Percentiles rank a stretch among this genome's conserved stretches.
phyloP scores from a whole-genome alignment of 306 rosid genomes.

The Parietaria judaica region DNA sequence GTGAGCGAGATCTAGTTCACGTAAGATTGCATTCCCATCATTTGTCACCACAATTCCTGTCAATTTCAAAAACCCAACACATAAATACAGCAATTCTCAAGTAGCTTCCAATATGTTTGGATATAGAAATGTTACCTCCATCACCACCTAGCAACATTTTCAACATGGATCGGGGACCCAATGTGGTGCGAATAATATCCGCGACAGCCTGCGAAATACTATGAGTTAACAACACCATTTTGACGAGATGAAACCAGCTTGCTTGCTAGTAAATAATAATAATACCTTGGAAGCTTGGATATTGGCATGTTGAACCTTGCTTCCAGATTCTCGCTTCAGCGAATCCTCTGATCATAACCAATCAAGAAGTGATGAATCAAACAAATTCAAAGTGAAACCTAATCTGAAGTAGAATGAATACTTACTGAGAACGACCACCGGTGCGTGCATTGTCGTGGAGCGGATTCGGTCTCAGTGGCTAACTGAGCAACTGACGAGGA shows the following conservation, averaged over 20 bases:
- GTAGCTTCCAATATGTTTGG: neutral
- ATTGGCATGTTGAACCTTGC: slow-evolving; percentile 80
- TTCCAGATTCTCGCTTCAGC: slow-evolving; percentile 86
- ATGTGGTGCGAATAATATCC: slow-evolving; percentile 82
- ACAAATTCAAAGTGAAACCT: neutral
- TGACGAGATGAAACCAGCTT: neutral
- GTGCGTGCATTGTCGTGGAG: slow-evolving; percentile 34
- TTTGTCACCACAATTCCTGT: slow-evolving; percentile 95
- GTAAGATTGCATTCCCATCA: slow-evolving; percentile 94
- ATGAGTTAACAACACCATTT: too few relatives aligned
- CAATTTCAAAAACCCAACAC: neutral
- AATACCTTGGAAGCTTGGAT: slow-evolving; percentile 89
- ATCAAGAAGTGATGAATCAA: neutral
- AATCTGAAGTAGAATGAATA: neutral
- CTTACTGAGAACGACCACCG: slow-evolving; percentile 55
- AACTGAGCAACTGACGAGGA: too few relatives aligned
- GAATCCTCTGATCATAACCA: slow-evolving; percentile 64
- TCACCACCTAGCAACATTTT: slow-evolving; percentile 80
- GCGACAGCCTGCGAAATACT: slow-evolving; percentile 61
- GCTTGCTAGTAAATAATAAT: too few relatives aligned
- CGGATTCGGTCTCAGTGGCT: neutral
- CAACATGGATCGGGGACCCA: slow-evolving; percentile 96
- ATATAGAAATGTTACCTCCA: slow-evolving; percentile 44
- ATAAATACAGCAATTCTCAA: neutral
- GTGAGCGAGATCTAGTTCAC: slow-evolving; percentile 90